Base-by-base conservation (phyloP, 768 basidiomycete genomes). In the Suillus tomentosus region DNA sequence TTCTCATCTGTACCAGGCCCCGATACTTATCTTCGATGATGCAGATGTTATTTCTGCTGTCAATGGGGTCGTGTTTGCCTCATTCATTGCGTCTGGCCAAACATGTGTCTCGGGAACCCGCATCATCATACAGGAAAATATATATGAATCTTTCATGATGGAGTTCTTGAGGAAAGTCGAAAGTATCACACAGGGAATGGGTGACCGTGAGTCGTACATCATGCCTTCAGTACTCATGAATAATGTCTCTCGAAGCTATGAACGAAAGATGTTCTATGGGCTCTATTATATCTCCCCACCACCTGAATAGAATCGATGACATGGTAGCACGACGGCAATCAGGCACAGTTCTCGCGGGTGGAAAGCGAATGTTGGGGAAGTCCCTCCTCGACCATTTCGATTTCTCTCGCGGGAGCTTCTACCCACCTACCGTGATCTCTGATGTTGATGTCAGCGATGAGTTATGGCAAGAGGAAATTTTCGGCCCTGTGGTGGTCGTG, bases 91-190 rank as follows among this genome's bases (percentile, higher is more conserved):
- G 1, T 92, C 91, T 27, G 94, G 94, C 3, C 94, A 95, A 77
- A 94, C 93, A 10, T 94, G 93, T 64, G 89, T 95, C n/a, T 94
- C 93, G 2, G 93, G 92, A n/a, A 88, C 92, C 14, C 85, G 93
- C n/a, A 79, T 95, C 22, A 79, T 94, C 5, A 76, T 95, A 8
- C 92, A 94, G 63, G 84, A 86, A 50, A 72, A 75, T 10, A 81
- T 94, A 54, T 93, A 92, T 66, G 84, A 91, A 53, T 74, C 76
- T 3, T 94, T 95, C 74, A 81, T 93, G 79, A 69, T 73, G 8
- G 72, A 71, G 19, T 87, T 94, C 73, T 69, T 91, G 13, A 75
- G 81, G 61, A 94, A 94, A 71, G 80, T 85, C 1, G 75, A 81
- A 63, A 81, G 79, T 65, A 90, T 94, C 68, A 83, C 80, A 36